phyloP scores from a whole-genome alignment of 2,329 filamentous ascomycete genomes.

The Parastagonospora nodorum region DNA sequence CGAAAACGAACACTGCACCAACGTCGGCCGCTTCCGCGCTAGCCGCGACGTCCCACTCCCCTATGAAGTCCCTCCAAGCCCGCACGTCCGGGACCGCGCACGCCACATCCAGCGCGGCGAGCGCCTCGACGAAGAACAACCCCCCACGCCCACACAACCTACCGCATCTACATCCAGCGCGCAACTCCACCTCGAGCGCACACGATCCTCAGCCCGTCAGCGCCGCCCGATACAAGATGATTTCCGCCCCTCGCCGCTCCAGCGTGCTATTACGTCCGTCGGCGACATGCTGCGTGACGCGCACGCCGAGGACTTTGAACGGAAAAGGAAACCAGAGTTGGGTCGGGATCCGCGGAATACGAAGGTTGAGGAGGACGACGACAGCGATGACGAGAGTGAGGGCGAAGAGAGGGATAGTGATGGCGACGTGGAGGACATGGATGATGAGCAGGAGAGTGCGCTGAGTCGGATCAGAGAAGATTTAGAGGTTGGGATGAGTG shows the following conservation, averaged over 20 bases:
- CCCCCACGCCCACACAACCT: constrained; percentile 20
- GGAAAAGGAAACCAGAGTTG: constrained; percentile 64
- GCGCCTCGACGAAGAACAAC: constrained; percentile 40
- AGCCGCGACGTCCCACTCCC: constrained; percentile 85
- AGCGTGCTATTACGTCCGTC: constrained; percentile 56
- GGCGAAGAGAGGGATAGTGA: constrained; percentile 23
- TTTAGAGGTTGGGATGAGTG: constrained; percentile 14
- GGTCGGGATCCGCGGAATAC: constrained; percentile 39
- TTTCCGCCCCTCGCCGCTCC: constrained; percentile 39
- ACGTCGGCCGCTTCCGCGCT: constrained; percentile 84
- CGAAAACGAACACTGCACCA: constrained; percentile 93
- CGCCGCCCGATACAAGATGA: constrained; percentile 26
- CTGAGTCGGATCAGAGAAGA: constrained; percentile 18
- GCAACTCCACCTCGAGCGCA: constrained; percentile 12
- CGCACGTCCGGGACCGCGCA: constrained; percentile 7
- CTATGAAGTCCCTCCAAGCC: constrained; percentile 60
- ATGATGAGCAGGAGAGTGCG: constrained; percentile 19
- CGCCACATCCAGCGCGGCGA: constrained; percentile 8
- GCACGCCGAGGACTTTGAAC: constrained; percentile 90
- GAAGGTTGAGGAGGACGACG: constrained; percentile 38
- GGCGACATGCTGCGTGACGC: constrained; percentile 78
- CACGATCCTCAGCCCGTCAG: constrained; percentile 18
- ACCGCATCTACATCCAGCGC: constrained; percentile 1
- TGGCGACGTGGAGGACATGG: constrained; percentile 2
- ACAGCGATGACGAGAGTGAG: constrained; percentile 24